Evolutionary conservation across 148 eudicot genomes (phyloP).

Genomic region (Heliamphora exappendiculata): DNA sequence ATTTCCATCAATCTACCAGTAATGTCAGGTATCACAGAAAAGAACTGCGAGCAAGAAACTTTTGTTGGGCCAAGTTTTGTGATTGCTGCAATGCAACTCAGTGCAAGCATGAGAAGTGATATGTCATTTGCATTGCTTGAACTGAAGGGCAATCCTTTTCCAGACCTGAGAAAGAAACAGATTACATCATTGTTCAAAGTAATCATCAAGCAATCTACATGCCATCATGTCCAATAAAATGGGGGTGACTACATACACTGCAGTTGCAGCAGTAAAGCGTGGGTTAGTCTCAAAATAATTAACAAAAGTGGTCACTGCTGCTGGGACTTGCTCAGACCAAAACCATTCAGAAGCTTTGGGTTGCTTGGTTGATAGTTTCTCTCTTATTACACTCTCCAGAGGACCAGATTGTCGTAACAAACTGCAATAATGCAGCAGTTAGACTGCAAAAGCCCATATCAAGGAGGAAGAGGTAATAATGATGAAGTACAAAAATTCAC

Average conservation of each 20-base stretch:
- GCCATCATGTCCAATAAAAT: neutral
- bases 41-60: constrained; percentile 77
- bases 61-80: constrained; percentile 87
- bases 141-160: constrained; percentile 34
- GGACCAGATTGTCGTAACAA: constrained; percentile 78
- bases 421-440: constrained; percentile 36
- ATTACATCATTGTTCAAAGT: constrained; percentile 3
- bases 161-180: constrained; percentile 38
- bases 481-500: constrained; percentile 5
- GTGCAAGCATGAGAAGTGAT: constrained; percentile 67
- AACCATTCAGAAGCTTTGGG: constrained; percentile 81
- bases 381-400: constrained; percentile 76
- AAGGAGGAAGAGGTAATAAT: neutral
- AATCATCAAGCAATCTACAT: constrained; percentile 4
- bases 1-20: constrained; percentile 83
- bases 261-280: constrained; percentile 60
- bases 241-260: constrained; percentile 42
- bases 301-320: constrained; percentile 66
- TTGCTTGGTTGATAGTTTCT: constrained; percentile 68
- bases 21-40: constrained; percentile 67
- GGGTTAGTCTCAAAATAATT: constrained; percentile 79
- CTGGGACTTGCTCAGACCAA: constrained; percentile 94
- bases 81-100: constrained; percentile 69
- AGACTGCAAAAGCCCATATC: constrained; percentile 4
- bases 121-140: constrained; percentile 55